Evolutionary conservation across 768 basidiomycete species (phyloP).

Genomic region (Naganishia friedmannii): DNA sequence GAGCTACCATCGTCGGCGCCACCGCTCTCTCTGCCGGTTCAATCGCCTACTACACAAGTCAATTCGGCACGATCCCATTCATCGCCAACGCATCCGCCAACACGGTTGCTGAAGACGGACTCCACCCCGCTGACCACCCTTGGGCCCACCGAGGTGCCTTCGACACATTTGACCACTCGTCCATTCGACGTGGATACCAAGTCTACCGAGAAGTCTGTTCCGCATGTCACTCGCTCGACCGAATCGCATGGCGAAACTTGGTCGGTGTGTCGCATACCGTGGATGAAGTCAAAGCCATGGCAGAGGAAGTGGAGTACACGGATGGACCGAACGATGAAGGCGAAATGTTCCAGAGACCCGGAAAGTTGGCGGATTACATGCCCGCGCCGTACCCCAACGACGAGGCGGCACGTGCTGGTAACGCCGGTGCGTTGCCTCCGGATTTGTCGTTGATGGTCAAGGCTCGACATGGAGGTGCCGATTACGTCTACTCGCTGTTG

Average conservation of each 20-base stretch:
- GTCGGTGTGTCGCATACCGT: constrained; percentile 96
- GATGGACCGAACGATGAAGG: constrained; percentile 92
- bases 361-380: constrained; percentile 97
- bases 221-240: constrained; percentile 97
- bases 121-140: constrained; percentile 80
- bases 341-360: constrained; percentile 98
- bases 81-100: constrained; percentile 88
- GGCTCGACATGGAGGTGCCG: constrained; percentile 95
- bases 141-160: constrained; percentile 86
- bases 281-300: constrained; percentile 82
- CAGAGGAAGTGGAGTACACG: constrained; percentile 93
- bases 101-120: constrained; percentile 86
- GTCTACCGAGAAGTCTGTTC: constrained; percentile 99
- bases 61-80: constrained; percentile 86
- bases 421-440: constrained; percentile 91
- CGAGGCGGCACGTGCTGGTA: constrained; percentile 89
- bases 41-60: constrained; percentile 92
- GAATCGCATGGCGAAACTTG: constrained; percentile 98
- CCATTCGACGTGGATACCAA: constrained; percentile 91
- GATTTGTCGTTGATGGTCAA: constrained; percentile 97
- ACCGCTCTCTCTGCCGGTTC: constrained; percentile 78
- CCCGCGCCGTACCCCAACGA: constrained; percentile 94
- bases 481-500: constrained; percentile 93
- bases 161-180: constrained; percentile 92
- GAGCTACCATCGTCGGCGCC: constrained; percentile 60